A percentile compares a stretch with the other conserved stretches of the same genome.
Evolutionary conservation across 1,284 basidiomycete species (phyloP).

Genomic region (Sphaerobolus stellatus): DNA sequence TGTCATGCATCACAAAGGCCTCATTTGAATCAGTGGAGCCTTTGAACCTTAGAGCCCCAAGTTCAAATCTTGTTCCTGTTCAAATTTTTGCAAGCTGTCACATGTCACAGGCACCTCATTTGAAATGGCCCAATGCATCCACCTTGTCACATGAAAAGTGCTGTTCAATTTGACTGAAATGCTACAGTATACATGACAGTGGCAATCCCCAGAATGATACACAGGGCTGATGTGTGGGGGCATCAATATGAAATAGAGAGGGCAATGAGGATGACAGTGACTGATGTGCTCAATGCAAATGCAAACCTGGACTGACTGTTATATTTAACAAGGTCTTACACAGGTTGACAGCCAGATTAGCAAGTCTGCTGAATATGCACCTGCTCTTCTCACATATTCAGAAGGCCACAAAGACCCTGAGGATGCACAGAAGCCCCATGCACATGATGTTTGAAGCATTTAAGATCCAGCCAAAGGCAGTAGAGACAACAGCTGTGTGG

Average conservation of each 20-base stretch:
- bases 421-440: constrained; percentile 16
- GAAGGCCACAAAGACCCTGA: constrained; percentile 13
- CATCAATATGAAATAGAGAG: too few relatives aligned
- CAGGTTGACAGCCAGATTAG: constrained; percentile 27
- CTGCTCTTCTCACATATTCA: constrained; percentile 25
- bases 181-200: background rate
- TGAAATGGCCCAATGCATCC: too few relatives aligned
- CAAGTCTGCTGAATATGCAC: constrained; percentile 31
- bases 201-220: background rate
- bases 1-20: too few relatives aligned
- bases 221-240: too few relatives aligned
- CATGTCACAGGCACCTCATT: too few relatives aligned
- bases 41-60: too few relatives aligned
- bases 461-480: constrained; percentile 12
- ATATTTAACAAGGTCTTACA: constrained; percentile 26
- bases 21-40: too few relatives aligned
- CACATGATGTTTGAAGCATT: constrained; percentile 4
- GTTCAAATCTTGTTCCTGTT: too few relatives aligned
- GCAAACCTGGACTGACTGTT: constrained; percentile 27
- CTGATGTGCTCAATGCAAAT: constrained; percentile 32
- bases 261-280: constrained; percentile 29
- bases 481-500: constrained; percentile 15
- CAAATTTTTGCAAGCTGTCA: too few relatives aligned
- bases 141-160: too few relatives aligned
- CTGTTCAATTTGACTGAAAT: too few relatives aligned